Conservation (phyloP, 2,329 filamentous ascomycete genomes). For the Cytospora schulzeri region DNA sequence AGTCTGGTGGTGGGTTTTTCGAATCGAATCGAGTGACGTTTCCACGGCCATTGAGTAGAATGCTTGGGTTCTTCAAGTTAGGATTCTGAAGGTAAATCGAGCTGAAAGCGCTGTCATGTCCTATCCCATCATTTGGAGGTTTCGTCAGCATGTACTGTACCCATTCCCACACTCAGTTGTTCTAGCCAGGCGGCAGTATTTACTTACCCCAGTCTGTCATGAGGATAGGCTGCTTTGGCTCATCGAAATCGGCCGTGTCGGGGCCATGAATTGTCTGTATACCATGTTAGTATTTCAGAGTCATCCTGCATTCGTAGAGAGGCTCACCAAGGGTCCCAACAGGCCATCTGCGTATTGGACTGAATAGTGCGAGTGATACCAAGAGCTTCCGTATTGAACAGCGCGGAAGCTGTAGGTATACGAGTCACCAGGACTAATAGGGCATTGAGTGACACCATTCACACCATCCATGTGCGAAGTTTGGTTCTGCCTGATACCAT, state of each 20-base stretch:
- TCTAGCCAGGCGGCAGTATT: background rate
- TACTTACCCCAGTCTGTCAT: slow-evolving; percentile 29
- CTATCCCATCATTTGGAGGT: background rate
- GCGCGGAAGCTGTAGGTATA: slow-evolving; percentile 66
- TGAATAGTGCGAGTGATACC: slow-evolving; percentile 48
- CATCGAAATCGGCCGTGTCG: slow-evolving; percentile 25
- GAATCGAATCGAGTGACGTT: slow-evolving; percentile 17
- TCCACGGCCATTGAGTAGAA: slow-evolving; percentile 21
- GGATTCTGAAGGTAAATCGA: slow-evolving; percentile 13
- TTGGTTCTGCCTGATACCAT: slow-evolving; percentile 66
- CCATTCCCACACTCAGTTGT: background rate
- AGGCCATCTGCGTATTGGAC: slow-evolving; percentile 65
- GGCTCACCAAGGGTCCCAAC: slow-evolving; percentile 59
- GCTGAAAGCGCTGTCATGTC: slow-evolving; percentile 21
- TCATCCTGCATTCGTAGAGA: background rate
- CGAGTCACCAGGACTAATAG: slow-evolving; percentile 57
- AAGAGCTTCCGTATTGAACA: slow-evolving; percentile 40
- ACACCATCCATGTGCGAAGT: slow-evolving; percentile 69
- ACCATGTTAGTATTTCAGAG: background rate
- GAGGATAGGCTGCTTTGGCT: slow-evolving; percentile 26
- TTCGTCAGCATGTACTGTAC: background rate
- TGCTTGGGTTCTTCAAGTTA: slow-evolving; percentile 9
- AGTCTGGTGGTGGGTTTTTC: background rate
- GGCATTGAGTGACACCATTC: slow-evolving; percentile 60
- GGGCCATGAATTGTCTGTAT: slow-evolving; percentile 28